Evolutionary conservation across 78 protist species (phyloP).

Genomic region (Dictyostelium capitatum): DNA sequence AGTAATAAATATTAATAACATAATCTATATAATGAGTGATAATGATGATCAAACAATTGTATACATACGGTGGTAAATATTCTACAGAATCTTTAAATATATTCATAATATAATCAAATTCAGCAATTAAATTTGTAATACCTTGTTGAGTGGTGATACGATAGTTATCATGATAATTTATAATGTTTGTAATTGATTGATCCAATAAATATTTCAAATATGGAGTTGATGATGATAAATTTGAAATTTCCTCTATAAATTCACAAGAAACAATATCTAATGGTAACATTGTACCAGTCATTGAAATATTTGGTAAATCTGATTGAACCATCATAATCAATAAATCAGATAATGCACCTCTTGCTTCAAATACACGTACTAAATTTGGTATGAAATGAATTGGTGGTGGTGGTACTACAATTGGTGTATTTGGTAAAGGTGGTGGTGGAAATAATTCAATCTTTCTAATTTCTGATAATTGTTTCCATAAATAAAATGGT

Average conservation of each 20-base stretch:
- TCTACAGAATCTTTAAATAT: conserved; percentile 39
- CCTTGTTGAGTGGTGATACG: conserved; percentile 37
- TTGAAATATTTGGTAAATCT: conserved; percentile 54
- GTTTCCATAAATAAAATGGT: conserved; percentile 34
- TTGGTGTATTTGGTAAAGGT: conserved; percentile 28
- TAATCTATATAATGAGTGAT: background rate
- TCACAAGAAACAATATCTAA: conserved; percentile 29
- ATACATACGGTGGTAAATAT: conserved; percentile 75
- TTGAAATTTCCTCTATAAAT: conserved; percentile 46
- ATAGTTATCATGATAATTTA: conserved; percentile 41
- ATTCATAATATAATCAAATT: conserved; percentile 45
- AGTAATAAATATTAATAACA: background rate
- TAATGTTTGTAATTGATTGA: conserved; percentile 49
- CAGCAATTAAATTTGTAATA: conserved; percentile 27
- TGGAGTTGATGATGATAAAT: conserved; percentile 23
- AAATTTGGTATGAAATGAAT: conserved; percentile 52
- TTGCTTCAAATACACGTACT: conserved; percentile 39
- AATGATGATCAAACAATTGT: no score
- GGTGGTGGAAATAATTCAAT: conserved; percentile 66
- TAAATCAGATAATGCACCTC: conserved; percentile 25
- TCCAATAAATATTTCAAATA: conserved; percentile 64
- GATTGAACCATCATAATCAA: conserved; percentile 12
- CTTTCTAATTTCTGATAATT: conserved; percentile 54
- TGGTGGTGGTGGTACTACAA: conserved; percentile 43
- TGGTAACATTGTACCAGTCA: conserved; percentile 1